Conservation (phyloP, 495 filamentous ascomycete genomes). For the Penicillium verhagenii region DNA sequence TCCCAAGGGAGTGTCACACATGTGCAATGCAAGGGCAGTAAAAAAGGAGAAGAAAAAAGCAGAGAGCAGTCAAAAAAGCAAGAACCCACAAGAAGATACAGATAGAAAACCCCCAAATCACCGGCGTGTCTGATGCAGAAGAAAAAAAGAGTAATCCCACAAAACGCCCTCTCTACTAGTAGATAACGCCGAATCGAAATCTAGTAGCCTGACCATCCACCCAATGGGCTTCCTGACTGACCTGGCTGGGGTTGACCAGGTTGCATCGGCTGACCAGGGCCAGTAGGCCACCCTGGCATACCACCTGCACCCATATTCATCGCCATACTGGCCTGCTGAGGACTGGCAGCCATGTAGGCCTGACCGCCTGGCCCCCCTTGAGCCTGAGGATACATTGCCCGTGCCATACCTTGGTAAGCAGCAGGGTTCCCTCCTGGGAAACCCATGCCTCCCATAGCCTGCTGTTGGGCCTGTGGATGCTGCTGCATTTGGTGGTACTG, state of each 20-base stretch:
- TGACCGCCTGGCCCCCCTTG: conserved; percentile 40
- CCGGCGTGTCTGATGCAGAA: conserved; percentile 17
- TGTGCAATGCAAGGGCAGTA: conserved; percentile 23
- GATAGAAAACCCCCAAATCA: conserved; percentile 4
- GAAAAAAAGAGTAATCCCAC: conserved; percentile 4
- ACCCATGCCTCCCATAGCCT: conserved; percentile 49
- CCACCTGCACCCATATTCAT: conserved; percentile 41
- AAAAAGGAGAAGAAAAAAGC: conserved; percentile 17
- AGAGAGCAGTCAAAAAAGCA: conserved; percentile 22
- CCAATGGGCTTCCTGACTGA: conserved; percentile 44
- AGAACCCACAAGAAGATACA: conserved; percentile 6
- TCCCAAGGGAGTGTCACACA: conserved; percentile 26
- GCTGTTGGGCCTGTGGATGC: conserved; percentile 58
- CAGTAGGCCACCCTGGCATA: conserved; percentile 43
- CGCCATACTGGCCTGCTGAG: conserved; percentile 40
- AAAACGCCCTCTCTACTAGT: conserved; percentile 33
- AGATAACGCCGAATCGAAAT: conserved; percentile 28
- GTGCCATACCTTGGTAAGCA: conserved; percentile 38
- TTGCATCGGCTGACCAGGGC: conserved; percentile 39
- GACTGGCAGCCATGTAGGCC: conserved; percentile 39
- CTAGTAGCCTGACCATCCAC: conserved; percentile 47
- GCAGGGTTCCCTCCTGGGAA: conserved; percentile 37
- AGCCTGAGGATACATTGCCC: conserved; percentile 43
- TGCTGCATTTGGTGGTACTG: conserved; percentile 49
- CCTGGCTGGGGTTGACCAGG: conserved; percentile 45